Evolutionary conservation across 352 stramenopile genomes (phyloP).

Genomic region (Blastocystis sp.): DNA sequence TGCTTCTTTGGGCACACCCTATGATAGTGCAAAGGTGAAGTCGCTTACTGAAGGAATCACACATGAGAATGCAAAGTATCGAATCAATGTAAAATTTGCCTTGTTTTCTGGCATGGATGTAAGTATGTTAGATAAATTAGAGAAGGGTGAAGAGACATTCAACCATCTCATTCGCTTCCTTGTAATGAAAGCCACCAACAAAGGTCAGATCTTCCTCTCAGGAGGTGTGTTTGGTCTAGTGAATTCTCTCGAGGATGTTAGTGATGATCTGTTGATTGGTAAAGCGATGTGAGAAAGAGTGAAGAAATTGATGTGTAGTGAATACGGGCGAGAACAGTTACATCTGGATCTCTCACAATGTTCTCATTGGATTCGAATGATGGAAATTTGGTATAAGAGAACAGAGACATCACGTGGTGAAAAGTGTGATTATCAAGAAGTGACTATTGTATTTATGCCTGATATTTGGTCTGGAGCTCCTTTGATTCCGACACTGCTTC

Average conservation of each 20-base stretch:
- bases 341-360: slow-evolving; percentile 36
- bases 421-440: slow-evolving; percentile 52
- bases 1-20: neutral
- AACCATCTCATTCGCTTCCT: slow-evolving; percentile 58
- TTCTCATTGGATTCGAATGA: slow-evolving; percentile 50
- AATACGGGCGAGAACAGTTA: slow-evolving; percentile 3
- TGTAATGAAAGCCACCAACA: slow-evolving; percentile 9
- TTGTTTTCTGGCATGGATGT: slow-evolving; percentile 52
- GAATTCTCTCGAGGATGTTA: neutral
- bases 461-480: neutral
- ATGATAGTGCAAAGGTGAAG: neutral
- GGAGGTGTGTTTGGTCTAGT: slow-evolving; percentile 24
- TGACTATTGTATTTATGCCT: slow-evolving; percentile 49
- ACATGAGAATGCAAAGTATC: neutral
- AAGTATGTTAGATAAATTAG: neutral
- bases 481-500: neutral
- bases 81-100: slow-evolving; percentile 55
- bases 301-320: neutral
- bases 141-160: slow-evolving; percentile 11
- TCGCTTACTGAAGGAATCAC: neutral
- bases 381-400: slow-evolving; percentile 56
- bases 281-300: neutral
- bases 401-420: slow-evolving; percentile 21
- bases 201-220: slow-evolving; percentile 54
- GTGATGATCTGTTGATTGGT: slow-evolving; percentile 33